Base-by-base conservation (phyloP, 1,284 basidiomycete genomes). In the Trichosporon ovoides region DNA sequence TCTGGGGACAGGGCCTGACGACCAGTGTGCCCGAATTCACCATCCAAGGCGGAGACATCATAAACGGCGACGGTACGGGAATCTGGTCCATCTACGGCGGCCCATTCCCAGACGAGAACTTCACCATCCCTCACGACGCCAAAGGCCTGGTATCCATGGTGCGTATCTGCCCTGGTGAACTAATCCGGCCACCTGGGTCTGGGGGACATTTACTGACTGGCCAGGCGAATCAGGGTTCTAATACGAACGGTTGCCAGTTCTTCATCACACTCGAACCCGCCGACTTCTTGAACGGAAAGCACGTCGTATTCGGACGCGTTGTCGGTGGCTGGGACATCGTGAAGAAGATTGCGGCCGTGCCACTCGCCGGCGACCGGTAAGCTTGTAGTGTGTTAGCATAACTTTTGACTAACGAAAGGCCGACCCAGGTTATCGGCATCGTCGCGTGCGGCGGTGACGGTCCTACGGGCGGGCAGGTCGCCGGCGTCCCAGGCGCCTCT, bases 181-280 rank as follows among this genome's bases (percentile, higher is more conserved):
- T n/a, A n/a, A n/a, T n/a, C n/a, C n/a, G n/a, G n/a, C n/a, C n/a
- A n/a, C n/a, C n/a, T n/a, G n/a, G n/a, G n/a, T n/a, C n/a, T n/a
- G n/a, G n/a, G n/a, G n/a, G n/a, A n/a, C n/a, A n/a, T n/a, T n/a
- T n/a, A n/a, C n/a, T n/a, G n/a, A n/a, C n/a, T n/a, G 31, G 0
- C 5, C 66, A 93, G 91, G 92, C 92, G 1, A 96, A 96, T 76
- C 92, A 90, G 0, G 92, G 92, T 2, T 83, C 88, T 1, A 87
- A 89, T 69, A 94, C 91, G 6, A 96, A 97, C 69, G 93, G 93
- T 2, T 94, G 89, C 14, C 68, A 96, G 85, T 98, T 98, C 81
- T 98, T 98, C 81, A 88, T 98, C 70, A 98, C 96, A 0, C 91
- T 89, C 1, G 91, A 87, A 16, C 87, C 89, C 60, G 94, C 92